phyloP scores from a whole-genome alignment of 108 stramenopile genomes.

The Schizochytrium sp. region DNA sequence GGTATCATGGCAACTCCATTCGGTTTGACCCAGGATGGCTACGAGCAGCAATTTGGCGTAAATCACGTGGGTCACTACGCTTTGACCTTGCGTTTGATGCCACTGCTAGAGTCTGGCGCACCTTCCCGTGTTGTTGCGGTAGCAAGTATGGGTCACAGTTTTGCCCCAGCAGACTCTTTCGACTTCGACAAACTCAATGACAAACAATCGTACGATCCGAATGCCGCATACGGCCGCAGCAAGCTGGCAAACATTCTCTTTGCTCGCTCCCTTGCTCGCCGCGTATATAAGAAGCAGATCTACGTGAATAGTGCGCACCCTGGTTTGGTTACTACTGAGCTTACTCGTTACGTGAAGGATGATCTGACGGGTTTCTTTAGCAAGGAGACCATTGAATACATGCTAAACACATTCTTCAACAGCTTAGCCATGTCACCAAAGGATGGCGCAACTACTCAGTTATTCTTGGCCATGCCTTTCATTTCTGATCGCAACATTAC shows the following conservation, averaged over 20 bases:
- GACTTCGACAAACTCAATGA: not conserved
- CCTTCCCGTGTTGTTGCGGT: slow-evolving; percentile 1
- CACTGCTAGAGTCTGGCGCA: not conserved
- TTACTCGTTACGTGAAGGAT: not conserved
- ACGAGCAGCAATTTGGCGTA: not conserved
- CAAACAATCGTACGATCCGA: not conserved
- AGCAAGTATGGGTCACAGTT: not conserved
- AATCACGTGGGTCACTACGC: slow-evolving; percentile 11
- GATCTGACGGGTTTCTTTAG: not conserved
- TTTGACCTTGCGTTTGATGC: not conserved
- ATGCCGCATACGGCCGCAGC: not conserved
- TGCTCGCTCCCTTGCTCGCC: not conserved
- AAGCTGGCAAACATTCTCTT: slow-evolving; percentile 28
- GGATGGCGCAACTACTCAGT: not conserved
- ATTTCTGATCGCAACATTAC: not conserved
- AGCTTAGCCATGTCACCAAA: not conserved
- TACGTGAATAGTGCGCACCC: slow-evolving; percentile 5
- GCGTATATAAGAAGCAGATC: not conserved
- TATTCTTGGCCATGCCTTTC: not conserved
- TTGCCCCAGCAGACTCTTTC: not conserved
- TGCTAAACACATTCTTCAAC: slow-evolving; percentile 1
- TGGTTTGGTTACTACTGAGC: not conserved
- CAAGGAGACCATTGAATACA: not conserved
- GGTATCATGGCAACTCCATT: slow-evolving; percentile 5
- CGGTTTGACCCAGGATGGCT: slow-evolving; percentile 8